Evolutionary conservation across 306 rosid species (phyloP), one percentile per base, ranked within the genome.

Genomic region (Cucurbita ficifolia): DNA sequence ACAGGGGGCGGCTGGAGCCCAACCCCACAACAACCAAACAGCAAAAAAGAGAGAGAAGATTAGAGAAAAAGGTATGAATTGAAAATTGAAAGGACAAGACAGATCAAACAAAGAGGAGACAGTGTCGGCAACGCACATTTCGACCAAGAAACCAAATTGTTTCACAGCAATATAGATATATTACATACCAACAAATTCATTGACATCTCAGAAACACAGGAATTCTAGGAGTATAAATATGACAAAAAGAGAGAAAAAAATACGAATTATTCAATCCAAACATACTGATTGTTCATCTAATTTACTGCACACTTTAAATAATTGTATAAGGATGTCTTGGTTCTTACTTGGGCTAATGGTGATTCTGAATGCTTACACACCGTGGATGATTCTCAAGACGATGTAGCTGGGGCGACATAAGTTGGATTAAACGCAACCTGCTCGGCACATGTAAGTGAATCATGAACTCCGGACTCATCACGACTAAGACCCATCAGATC

Each of bases 351-450:
- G 39, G 35, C 74, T 49, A 70, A n/a, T 24, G 58, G 58, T 8
- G 33, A 14, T 70, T 49, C 74, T 48, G 57, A 29, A 16, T 49
- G 74, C 24, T 39, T 50, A 29, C 48, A 45, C 9, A 14, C 52
- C 77, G 59, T 61, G 67, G 70, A 43, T 19, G 9, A 11, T 79
- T 71, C 58, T 84, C 85, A 89, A 79, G 97, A 84, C n/a, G 94
- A 76, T 60, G 77, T 5, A 43, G 85, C 16, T 1, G 59, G 46
- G 45, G 59, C 10, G 0, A 17, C 54, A 46, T 82, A 19, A 60
- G 80, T 39, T n/a, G 99, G 97, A 77, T 94, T 91, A 76, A 94
- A 94, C 19, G 87, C 76, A 46, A 14, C 79, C 85, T 91, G 96
- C 84, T 91, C 96, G 4, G 86, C 96, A 40, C 97, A 94, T 17